Conservation (phyloP, 805 yeast genomes). For the Blastobotrys peoriensis region DNA sequence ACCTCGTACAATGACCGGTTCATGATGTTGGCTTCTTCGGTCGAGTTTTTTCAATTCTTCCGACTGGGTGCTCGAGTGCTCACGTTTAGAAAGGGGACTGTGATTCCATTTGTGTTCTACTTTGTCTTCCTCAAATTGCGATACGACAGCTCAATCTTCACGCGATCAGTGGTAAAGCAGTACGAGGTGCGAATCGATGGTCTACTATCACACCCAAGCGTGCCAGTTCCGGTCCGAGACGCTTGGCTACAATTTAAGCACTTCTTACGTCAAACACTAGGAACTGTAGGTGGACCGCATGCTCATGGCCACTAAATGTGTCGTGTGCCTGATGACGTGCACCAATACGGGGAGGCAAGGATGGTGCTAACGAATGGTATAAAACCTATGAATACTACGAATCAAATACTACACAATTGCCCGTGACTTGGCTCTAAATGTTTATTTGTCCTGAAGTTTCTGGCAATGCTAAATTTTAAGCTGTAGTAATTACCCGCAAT, state of each 20-base stretch:
- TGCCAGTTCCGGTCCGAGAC: constrained; percentile 45
- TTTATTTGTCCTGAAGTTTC: too few species aligned
- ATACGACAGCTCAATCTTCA: constrained; percentile 67
- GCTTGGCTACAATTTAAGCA: constrained; percentile 46
- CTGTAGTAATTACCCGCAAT: too few species aligned
- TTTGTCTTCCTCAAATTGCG: constrained; percentile 66
- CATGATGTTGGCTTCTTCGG: constrained; percentile 52
- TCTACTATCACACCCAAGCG: constrained; percentile 45
- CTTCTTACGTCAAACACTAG: constrained; percentile 11
- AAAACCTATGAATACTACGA: too few species aligned
- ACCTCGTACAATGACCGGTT: constrained; percentile 52
- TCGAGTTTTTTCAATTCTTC: constrained; percentile 41
- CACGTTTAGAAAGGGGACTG: constrained; percentile 56
- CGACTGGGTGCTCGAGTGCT: constrained; percentile 26
- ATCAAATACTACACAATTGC: too few species aligned
- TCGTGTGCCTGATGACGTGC: too few species aligned
- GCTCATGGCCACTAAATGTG: too few species aligned
- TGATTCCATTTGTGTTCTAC: constrained; percentile 45
- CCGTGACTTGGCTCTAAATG: too few species aligned
- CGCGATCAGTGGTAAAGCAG: constrained; percentile 60
- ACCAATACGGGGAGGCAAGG: too few species aligned
- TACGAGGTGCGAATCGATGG: constrained; percentile 66
- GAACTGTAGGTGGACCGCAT: too few species aligned
- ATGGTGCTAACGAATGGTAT: too few species aligned
- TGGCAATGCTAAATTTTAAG: too few species aligned